Evolutionary conservation across 2,329 filamentous ascomycete genomes (phyloP), one percentile per base, ranked within the genome.

Genomic region (Harringtonia lauricola): DNA sequence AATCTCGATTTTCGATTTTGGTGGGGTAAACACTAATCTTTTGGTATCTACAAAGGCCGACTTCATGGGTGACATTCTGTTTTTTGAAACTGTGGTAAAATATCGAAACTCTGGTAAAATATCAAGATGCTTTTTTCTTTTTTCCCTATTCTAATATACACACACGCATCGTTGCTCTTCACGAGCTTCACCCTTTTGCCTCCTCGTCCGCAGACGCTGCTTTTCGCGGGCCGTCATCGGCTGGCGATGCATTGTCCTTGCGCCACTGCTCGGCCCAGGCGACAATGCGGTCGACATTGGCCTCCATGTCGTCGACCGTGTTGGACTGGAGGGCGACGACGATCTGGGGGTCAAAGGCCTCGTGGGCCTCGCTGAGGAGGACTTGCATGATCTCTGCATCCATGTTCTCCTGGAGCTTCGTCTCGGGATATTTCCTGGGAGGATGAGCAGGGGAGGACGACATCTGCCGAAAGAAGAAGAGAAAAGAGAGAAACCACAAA

Each of bases 341-440:
- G 53, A 94, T 86, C 58, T 92, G 79, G 61, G 84, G 78, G 43
- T 86, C 84, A 57, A 90, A 98, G 12, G 83, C 78, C 50, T 95
- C 89, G 47, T 80, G 72, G 28, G 92, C 92, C 67, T 98, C 92
- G 53, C 95, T 83, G 18, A 94, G 69, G 44, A 98, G 67, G 22
- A 96, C 86, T 58, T 95, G 84, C 81, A 98, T 96, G 58, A 98
- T 96, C 67, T 98, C 92, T 26, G 86, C 84, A 62, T 98, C 92
- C 47, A 98, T 69, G 59, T 98, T 98, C 63, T 96, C 92, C 61
- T 96, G 86, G 36, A 98, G 68, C 63, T 98, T 98, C 49, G 75
- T 72, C 58, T 92, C 86, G 49, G 77, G 72, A 61, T 95, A 95
- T 49, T 86, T 83, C 52, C 83, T 85, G 31, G 5, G 1, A 1